Conservation (phyloP, 345 rosid genomes). For the Zanthoxylum bungeanum region DNA sequence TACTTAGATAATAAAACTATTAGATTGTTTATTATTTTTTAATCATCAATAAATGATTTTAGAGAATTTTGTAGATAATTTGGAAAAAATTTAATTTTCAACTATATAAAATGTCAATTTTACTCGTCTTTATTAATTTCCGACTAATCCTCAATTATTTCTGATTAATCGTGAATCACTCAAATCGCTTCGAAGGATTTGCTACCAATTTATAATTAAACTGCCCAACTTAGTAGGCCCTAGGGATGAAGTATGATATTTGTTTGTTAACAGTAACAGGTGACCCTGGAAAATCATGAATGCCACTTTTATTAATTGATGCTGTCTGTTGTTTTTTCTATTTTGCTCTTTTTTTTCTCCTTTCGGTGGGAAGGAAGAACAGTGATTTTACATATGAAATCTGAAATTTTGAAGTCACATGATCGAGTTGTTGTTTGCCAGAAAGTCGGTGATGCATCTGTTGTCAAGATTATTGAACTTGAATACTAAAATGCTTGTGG, state of each 20-base stretch:
- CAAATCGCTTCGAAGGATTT: too few relatives aligned
- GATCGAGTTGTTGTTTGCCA: conserved; percentile 88
- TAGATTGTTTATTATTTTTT: too few relatives aligned
- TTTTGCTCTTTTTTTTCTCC: background rate
- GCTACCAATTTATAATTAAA: too few relatives aligned
- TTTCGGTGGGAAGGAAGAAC: background rate
- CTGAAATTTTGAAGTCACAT: conserved; percentile 56
- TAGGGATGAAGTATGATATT: background rate
- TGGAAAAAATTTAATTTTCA: too few relatives aligned
- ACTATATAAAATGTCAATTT: too few relatives aligned
- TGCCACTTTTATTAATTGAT: background rate
- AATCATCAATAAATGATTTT: too few relatives aligned
- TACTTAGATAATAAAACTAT: too few relatives aligned
- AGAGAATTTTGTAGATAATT: too few relatives aligned
- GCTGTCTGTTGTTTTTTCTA: background rate
- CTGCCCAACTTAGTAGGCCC: background rate
- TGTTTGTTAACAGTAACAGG: background rate
- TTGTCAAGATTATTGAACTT: conserved; percentile 85
- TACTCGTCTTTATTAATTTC: too few relatives aligned
- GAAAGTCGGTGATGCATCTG: conserved; percentile 93
- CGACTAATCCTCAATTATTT: too few relatives aligned
- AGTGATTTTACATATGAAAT: background rate
- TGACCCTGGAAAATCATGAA: too few relatives aligned
- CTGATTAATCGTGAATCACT: too few relatives aligned
- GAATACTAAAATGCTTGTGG: conserved; percentile 45